Conservation (phyloP, 2,329 filamentous ascomycete genomes). For the Helotiales sp. region DNA sequence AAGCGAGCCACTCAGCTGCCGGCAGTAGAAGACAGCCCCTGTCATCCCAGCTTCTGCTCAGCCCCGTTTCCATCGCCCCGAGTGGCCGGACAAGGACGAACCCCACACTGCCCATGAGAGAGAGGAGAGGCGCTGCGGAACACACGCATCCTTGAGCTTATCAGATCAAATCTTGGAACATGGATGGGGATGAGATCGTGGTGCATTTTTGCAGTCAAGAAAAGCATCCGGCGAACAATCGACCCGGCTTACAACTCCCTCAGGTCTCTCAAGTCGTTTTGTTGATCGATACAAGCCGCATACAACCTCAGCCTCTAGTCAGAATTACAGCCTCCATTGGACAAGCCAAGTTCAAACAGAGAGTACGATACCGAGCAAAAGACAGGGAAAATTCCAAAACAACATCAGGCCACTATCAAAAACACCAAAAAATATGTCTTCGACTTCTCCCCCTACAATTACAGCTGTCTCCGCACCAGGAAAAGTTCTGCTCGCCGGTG, state of each 20-base stretch:
- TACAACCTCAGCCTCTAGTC: background rate
- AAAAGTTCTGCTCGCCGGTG: slow-evolving; percentile 93
- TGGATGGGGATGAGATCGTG: background rate
- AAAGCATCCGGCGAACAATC: slow-evolving; percentile 13
- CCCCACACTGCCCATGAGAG: background rate
- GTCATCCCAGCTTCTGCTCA: background rate
- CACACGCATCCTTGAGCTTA: slow-evolving; percentile 2
- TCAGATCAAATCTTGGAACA: slow-evolving; percentile 8
- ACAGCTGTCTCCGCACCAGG: slow-evolving; percentile 81
- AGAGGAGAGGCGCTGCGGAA: background rate
- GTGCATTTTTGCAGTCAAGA: background rate
- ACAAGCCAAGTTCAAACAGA: background rate
- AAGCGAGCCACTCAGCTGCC: slow-evolving; percentile 9
- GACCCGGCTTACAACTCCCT: slow-evolving; percentile 21
- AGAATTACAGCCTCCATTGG: background rate
- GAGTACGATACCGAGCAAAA: background rate
- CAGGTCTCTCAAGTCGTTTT: background rate
- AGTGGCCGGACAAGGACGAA: background rate
- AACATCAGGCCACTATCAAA: slow-evolving; percentile 15
- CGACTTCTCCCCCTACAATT: slow-evolving; percentile 4
- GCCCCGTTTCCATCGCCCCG: background rate
- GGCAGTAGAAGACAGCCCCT: background rate
- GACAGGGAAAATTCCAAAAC: background rate
- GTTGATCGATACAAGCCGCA: background rate
- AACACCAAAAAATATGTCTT: background rate